Evolutionary conservation across 2,329 filamentous ascomycete genomes (phyloP), one percentile per base, ranked within the genome.

Genomic region (Chrysosporium queenslandicum): DNA sequence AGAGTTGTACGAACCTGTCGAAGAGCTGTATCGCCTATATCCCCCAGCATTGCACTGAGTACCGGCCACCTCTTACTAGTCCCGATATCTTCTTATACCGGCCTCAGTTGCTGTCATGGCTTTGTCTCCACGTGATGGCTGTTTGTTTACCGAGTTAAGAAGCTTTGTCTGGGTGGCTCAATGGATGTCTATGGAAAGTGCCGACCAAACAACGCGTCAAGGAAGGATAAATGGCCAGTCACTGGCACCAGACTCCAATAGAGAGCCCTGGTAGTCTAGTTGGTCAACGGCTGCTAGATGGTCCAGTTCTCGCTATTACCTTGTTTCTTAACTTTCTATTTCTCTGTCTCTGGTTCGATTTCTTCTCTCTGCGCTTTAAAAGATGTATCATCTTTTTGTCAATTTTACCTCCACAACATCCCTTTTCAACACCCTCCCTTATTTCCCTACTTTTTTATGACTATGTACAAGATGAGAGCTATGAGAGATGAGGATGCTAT

Each of bases 1-100:
- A 36, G 87, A 94, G 68, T 58, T 84, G 40, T 62, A 66, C 59
- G 52, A 55, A 29, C 58, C 64, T 30, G 58, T 70, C 27, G 63
- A 64, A 53, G 54, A 58, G 18, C 55, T 71, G n/a, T 55, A 58
- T 39, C 51, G 20, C 16, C 21, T 30, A 23, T 7, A 43, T n/a
- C 14, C 39, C 7, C 14, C 12, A 34, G 20, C 9, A 14, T 11
- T 27, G 45, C 27, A 7, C 36, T 43, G 18, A n/a, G n/a, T n/a
- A n/a, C 2, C 30, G 16, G 1, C 20, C 11, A 16, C 14, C 2
- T 11, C 25, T 40, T 11, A 3, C 14, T 16, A 14, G 5, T 34
- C 3, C 7, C n/a, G 27, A n/a, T 21, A 16, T n/a, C 18, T 45
- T 42, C 37, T 21, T 27, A 18, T 16, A 16, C 16, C 23, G 4